Base-by-base conservation (phyloP, 768 basidiomycete species). In the Auriculariales sp. region DNA sequence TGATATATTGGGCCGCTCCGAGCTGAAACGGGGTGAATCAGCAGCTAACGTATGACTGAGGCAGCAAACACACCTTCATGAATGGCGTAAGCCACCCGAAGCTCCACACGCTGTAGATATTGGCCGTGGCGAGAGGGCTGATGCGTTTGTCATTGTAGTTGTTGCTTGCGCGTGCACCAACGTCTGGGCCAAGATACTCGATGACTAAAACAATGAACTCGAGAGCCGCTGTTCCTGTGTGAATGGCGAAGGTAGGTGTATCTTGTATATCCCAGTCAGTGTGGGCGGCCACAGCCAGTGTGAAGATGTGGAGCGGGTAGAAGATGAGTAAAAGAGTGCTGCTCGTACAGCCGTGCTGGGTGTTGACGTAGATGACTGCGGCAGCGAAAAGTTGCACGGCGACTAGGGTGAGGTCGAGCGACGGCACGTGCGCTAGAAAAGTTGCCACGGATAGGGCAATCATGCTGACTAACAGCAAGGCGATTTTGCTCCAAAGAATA, bases 31-130 rank as follows among this genome's bases (percentile, higher is more conserved):
- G 30, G 19, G 4, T 46, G 25, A 31, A 24, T 9, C 30, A 17
- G 3, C 22, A 24, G 52, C 54, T 48, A 19, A 49, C 32, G 25
- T 7, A 17, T 17, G 35, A 36, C 7, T 7, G 25, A 7, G 22
- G 28, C 22, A 32, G 10, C 31, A 33, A 42, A 42, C 29, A 27
- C 44, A 53, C 52, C 46, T 68, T 71, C 78, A 92, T 74, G 15
- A 91, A 72, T 0, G 74, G 74, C 1, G 86, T 88, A 70, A 97
- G 75, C 91, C 91, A 98, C 0, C 70, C 66, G 59, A 97, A 98
- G 1, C 79, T 81, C 73, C 82, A 89, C 32, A 75, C 70, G 57
- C 83, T 88, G 61, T 79, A 93, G 19, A 90, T 66, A 60, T 89
- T 92, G 15, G 91, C 85, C 0, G 77, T 81, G 15, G 82, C 57